A percentile compares a stretch with the other conserved stretches of the same genome.
Conservation (phyloP, 495 filamentous ascomycete species). For the Pseudotulostoma volvatum region DNA sequence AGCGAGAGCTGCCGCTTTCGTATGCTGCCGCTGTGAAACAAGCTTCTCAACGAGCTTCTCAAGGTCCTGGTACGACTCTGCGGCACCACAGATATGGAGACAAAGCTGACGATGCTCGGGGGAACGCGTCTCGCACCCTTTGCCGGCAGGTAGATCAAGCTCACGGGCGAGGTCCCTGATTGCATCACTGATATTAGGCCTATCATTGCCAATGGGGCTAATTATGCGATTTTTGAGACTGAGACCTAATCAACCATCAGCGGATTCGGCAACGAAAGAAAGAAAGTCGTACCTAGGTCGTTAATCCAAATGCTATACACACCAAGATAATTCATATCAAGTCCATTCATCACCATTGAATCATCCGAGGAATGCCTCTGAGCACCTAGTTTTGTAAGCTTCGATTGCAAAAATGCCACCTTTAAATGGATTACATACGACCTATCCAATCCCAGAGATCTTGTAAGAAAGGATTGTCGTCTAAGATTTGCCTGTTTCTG, state of each 20-base stretch:
- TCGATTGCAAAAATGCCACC: too few relatives aligned
- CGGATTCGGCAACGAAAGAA: background rate
- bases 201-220: conserved; percentile 9
- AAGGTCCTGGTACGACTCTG: conserved; percentile 42
- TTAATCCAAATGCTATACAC: conserved; percentile 68
- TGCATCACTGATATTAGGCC: conserved; percentile 27
- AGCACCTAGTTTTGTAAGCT: conserved; percentile 36
- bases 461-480: conserved; percentile 57
- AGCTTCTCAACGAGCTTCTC: conserved; percentile 44
- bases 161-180: conserved; percentile 34
- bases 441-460: conserved; percentile 65
- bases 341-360: conserved; percentile 53
- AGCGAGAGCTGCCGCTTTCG: conserved; percentile 65
- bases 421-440: conserved; percentile 31
- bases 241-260: conserved; percentile 16
- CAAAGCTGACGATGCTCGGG: conserved; percentile 64
- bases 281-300: conserved; percentile 38
- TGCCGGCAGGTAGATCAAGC: conserved; percentile 30
- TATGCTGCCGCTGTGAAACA: conserved; percentile 46
- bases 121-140: conserved; percentile 41
- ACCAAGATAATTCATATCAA: conserved; percentile 79
- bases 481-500: conserved; percentile 48
- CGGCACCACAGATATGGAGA: conserved; percentile 62
- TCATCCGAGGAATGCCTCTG: conserved; percentile 45
- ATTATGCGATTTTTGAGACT: conserved; percentile 19